Base-by-base conservation (phyloP, 1,284 basidiomycete genomes). In the Trametes sp. region DNA sequence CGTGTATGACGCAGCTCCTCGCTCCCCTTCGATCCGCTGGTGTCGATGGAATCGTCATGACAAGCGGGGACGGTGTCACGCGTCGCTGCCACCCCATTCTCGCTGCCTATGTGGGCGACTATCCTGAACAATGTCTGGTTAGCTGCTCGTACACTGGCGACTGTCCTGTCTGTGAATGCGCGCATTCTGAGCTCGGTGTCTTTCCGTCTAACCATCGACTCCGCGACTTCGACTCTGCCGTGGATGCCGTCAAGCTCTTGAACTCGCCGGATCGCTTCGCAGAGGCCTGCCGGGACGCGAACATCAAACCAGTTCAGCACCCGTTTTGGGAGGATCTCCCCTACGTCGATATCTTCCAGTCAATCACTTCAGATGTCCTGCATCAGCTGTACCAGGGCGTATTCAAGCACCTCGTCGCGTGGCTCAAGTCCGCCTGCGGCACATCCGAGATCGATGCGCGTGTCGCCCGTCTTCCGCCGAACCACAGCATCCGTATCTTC, bases 351-450 rank as follows among this genome's bases (percentile, higher is more conserved):
- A 74, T 76, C 35, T 73, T 70, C 61, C 14, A 21, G 1, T 65
- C 55, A 29, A 61, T 76, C 48, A 73, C 73, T 0, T 71, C 75
- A 2, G 74, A 77, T 59, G 54, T 75, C 42, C 62, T 75, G n/a
- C 75, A 77, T 58, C 73, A 76, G 57, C 59, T 75, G 0, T 69
- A 75, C 64, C 72, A 76, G 54, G 73, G 76, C 3, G 66, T 75
- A 2, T 73, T 76, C 59, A 68, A 71, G 14, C 74, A 76, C 49
- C 54, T 75, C 13, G 65, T 74, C 3, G 57, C 68, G 9, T 77
- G 75, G 75, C 69, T 50, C 13, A 64, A 36, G 1, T 23, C 9
- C 0, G 11, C 62, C 0, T 55, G 63, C 0, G 61, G 61, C 1
- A 50, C 59, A 4, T 41, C 29, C 3, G 71, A 73, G 21, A 9